These are phyloP conservation scores for Elaeagnus macrophylla DNA, from an alignment of 306 rosid genomes.

Conservation along the genomic window DNA sequence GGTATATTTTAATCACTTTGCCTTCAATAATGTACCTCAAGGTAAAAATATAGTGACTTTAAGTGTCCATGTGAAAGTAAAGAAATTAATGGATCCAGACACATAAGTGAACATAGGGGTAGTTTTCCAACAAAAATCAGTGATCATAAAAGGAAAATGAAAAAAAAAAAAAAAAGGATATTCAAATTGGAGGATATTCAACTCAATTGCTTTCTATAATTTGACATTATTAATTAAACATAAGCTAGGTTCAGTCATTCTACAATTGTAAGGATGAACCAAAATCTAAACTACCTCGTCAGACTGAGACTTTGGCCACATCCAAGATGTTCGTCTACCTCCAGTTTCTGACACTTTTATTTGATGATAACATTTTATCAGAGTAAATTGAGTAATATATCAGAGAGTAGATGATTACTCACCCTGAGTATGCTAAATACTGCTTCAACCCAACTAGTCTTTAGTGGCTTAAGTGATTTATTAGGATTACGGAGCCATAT, in stretches of 20 bases:
- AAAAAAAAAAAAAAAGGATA: background rate
- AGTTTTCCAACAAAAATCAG: background rate
- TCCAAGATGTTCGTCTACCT: background rate
- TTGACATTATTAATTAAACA: background rate
- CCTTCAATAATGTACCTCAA: no score
- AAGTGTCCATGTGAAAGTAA: no score
- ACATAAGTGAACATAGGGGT: no score
- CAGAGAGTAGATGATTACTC: background rate
- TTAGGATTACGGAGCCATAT: constrained; percentile 96
- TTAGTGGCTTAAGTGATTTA: constrained; percentile 57
- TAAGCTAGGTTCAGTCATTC: background rate
- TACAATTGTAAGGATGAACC: background rate
- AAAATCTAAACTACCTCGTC: background rate
- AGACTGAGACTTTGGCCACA: background rate
- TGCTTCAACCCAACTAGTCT: constrained; percentile 93
- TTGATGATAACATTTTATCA: background rate
- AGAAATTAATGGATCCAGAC: no score
- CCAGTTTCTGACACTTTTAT: background rate
- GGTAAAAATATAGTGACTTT: no score
- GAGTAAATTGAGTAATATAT: constrained; percentile 5
- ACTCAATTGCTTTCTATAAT: background rate
- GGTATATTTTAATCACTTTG: no score
- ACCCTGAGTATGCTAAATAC: constrained; percentile 81
- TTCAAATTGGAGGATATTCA: background rate
- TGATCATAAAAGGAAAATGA: background rate